Base-by-base conservation (phyloP, 495 filamentous ascomycete genomes). In the Penicillium flavigenum region DNA sequence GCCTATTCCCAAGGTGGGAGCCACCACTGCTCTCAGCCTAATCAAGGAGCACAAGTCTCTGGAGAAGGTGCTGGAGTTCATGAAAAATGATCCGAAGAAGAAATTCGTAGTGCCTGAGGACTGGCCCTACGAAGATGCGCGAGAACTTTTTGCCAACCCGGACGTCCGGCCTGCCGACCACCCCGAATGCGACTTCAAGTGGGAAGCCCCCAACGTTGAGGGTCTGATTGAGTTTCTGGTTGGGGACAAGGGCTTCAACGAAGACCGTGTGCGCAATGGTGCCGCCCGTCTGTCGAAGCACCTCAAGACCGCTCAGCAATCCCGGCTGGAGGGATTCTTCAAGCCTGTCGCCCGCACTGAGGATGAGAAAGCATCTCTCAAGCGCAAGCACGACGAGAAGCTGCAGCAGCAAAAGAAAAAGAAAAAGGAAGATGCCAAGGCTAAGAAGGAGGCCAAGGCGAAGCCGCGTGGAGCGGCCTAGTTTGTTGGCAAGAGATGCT, bases 241-340 rank as follows among this genome's bases (percentile, higher is more conserved):
- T 8, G 81, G 79, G 3, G 94, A 98, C 70, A 99, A 99, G 76
- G 93, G 90, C 3, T 99, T 99, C 81, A 92, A 84, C 51, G 95
- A 98, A 71, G 94, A 98, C 61, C 80, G 94, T 3, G 92, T 99
- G 19, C 83, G 91, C 29, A 83, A 76, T 42, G 93, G 81, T 16
- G 92, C 88, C 2, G 79, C 79, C 1, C 83, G 89, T 36, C 76
- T 99, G 41, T 79, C 85, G 66, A 99, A 98, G 79, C 92, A 89
- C 56, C 74, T 95, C 52, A 97, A 96, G 79, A 85, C 79, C 26
- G 85, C 85, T 14, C 94, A 97, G 70, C 94, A 99, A 71, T 85
- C 88, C 4, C 84, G 94, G 27, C 73, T 99, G n/a, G 91, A 96
- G 66, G 93, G 96, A 14, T 99, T 99, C 76, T 99, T 99, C 82